Percentiles rank a stretch among this genome's conserved stretches.
phyloP scores from a whole-genome alignment of 2,329 filamentous ascomycete species.

The Coniella vitis region DNA sequence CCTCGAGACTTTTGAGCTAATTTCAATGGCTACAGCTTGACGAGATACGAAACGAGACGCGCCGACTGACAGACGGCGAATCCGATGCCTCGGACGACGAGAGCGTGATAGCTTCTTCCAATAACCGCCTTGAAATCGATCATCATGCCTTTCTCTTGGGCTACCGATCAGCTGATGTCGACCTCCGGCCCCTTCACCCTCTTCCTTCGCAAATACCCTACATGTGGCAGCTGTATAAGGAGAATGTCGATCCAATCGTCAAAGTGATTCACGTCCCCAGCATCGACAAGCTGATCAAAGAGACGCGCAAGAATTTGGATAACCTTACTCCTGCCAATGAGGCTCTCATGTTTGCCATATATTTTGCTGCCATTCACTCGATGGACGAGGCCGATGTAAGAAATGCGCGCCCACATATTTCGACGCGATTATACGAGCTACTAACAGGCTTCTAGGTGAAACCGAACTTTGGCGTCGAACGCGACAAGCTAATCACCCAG shows the following conservation, averaged over 20 bases:
- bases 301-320: constrained; percentile 52
- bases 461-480: constrained; percentile 42
- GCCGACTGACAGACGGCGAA: constrained; percentile 41
- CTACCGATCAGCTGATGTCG: constrained; percentile 63
- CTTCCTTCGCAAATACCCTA: constrained; percentile 56
- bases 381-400: constrained; percentile 54
- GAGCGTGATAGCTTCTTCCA: constrained; percentile 42
- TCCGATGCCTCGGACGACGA: constrained; percentile 53
- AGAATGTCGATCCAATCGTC: constrained; percentile 67
- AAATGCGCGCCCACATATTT: not conserved
- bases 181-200: constrained; percentile 59
- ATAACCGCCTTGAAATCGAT: constrained; percentile 34
- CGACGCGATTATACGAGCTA: not conserved
- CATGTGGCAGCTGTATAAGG: constrained; percentile 64
- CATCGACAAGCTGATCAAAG: constrained; percentile 53
- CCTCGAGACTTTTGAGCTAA: not conserved
- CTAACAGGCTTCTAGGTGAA: constrained; percentile 34
- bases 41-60: constrained; percentile 43
- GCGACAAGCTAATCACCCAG: constrained; percentile 35
- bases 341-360: constrained; percentile 58
- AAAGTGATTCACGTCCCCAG: constrained; percentile 67
- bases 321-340: constrained; percentile 51
- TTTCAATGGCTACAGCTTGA: constrained; percentile 28
- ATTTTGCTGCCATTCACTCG: constrained; percentile 51
- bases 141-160: constrained; percentile 69